Conservation (phyloP, 805 yeast genomes). For the Sungouiella blattae region DNA sequence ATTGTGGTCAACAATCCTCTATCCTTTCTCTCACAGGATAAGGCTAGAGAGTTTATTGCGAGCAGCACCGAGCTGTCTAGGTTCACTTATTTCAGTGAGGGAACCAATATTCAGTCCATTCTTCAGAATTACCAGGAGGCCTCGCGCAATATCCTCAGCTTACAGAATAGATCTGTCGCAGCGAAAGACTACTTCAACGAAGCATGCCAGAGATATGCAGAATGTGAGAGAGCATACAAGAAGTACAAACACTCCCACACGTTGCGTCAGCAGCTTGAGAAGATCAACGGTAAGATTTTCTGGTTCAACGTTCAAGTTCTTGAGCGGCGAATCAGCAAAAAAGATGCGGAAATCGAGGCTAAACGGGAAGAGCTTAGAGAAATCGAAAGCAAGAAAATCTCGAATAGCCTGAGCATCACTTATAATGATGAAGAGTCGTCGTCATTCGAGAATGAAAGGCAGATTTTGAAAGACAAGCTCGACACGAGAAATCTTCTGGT, state of each 20-base stretch:
- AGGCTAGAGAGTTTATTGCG: constrained; percentile 85
- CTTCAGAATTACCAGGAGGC: constrained; percentile 45
- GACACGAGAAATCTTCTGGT: constrained; percentile 1
- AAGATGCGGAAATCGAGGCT: constrained; percentile 14
- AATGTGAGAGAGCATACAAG: constrained; percentile 27
- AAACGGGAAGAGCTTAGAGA: constrained; percentile 11
- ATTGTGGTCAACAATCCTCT: constrained; percentile 87
- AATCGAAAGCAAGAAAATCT: constrained; percentile 19
- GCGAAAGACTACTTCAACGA: constrained; percentile 23
- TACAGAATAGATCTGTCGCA: constrained; percentile 23
- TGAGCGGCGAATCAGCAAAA: constrained; percentile 21
- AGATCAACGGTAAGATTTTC: constrained; percentile 38
- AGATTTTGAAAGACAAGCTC: neutral
- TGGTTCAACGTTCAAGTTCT: constrained; percentile 39
- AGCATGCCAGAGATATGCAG: constrained; percentile 26
- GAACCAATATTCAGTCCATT: constrained; percentile 71
- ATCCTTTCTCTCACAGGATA: constrained; percentile 90
- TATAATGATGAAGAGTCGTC: neutral
- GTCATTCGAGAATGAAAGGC: constrained; percentile 1
- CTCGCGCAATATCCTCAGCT: constrained; percentile 25
- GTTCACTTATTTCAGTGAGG: constrained; percentile 75
- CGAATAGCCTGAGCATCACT: constrained; percentile 1
- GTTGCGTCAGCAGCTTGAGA: constrained; percentile 28
- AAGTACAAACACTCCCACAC: constrained; percentile 32
- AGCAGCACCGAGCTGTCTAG: constrained; percentile 69